These are phyloP conservation scores for Flaveria robusta DNA, from an alignment of 129 eudicot species.

Conservation along the genomic window DNA sequence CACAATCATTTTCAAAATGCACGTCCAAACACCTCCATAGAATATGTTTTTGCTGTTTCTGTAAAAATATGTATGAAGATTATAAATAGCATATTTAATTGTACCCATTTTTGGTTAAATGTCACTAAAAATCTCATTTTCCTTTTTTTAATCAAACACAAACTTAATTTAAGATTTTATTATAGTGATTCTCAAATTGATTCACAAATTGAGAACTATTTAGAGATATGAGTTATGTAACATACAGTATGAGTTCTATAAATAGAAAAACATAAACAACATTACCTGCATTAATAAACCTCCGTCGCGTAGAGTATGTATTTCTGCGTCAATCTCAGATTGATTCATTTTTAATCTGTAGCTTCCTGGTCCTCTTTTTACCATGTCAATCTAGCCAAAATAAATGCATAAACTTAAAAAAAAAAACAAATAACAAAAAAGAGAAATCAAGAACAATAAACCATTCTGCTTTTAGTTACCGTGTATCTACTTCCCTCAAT, in stretches of 20 bases:
- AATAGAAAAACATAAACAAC: neutral
- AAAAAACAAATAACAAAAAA: neutral
- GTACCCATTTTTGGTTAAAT: neutral
- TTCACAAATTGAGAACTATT: neutral
- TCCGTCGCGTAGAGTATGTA: slow-evolving; percentile 97
- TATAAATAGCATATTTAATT: neutral
- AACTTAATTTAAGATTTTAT: neutral
- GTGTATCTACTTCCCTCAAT: slow-evolving; percentile 97
- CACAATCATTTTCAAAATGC: neutral
- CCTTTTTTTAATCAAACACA: neutral
- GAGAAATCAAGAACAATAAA: slow-evolving; percentile 6
- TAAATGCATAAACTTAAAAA: neutral
- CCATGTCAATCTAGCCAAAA: slow-evolving; percentile 74
- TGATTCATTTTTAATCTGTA: slow-evolving; percentile 77
- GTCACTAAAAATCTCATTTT: neutral
- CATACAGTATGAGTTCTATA: neutral
- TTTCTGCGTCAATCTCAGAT: slow-evolving; percentile 93
- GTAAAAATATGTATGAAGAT: neutral
- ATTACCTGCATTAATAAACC: slow-evolving; percentile 96
- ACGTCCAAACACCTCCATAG: neutral
- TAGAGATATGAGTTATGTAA: neutral
- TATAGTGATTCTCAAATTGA: neutral
- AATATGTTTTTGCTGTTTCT: neutral
- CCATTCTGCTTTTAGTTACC: slow-evolving; percentile 46
- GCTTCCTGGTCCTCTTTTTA: slow-evolving; percentile 95